These are phyloP conservation scores for Candolleomyces aberdarensis DNA, from an alignment of 768 basidiomycete genomes.

Conservation along the genomic window DNA sequence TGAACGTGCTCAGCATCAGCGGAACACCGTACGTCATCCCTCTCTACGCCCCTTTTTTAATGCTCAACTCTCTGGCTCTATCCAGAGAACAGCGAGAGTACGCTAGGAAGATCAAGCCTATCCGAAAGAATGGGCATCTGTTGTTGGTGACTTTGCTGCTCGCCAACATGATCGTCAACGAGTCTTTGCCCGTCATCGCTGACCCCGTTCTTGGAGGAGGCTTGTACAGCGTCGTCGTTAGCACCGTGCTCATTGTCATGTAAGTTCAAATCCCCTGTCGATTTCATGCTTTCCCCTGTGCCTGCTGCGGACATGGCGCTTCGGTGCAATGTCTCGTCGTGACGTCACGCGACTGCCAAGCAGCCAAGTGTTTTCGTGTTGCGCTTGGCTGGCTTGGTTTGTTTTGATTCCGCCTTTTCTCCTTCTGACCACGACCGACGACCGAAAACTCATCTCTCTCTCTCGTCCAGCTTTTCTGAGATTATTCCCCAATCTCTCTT, in stretches of 20 bases:
- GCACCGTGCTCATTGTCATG: constrained; percentile 86
- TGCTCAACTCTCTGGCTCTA: constrained; percentile 1
- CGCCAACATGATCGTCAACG: constrained; percentile 92
- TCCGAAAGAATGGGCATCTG: constrained; percentile 80
- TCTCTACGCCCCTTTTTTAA: not conserved
- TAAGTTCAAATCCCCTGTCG: constrained; percentile 45
- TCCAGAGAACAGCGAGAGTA: constrained; percentile 71
- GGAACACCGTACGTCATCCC: constrained; percentile 62
- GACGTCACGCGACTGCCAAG: constrained; percentile 28
- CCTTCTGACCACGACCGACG: not conserved
- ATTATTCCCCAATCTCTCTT: constrained; percentile 94
- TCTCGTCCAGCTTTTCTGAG: constrained; percentile 67
- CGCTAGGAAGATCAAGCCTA: constrained; percentile 82
- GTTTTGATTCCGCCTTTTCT: not conserved
- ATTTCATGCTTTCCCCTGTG: not conserved
- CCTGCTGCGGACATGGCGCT: constrained; percentile 9
- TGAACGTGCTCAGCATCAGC: constrained; percentile 81
- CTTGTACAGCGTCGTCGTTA: constrained; percentile 71
- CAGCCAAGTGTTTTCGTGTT: not conserved
- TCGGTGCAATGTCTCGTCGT: constrained; percentile 4
- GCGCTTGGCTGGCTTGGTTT: not conserved
- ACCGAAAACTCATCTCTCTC: not conserved
- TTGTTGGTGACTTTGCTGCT: constrained; percentile 80
- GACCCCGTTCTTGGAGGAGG: constrained; percentile 81
- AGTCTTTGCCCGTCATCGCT: constrained; percentile 80